Base-by-base conservation (phyloP, 306 rosid genomes). In the Prunus mume region DNA sequence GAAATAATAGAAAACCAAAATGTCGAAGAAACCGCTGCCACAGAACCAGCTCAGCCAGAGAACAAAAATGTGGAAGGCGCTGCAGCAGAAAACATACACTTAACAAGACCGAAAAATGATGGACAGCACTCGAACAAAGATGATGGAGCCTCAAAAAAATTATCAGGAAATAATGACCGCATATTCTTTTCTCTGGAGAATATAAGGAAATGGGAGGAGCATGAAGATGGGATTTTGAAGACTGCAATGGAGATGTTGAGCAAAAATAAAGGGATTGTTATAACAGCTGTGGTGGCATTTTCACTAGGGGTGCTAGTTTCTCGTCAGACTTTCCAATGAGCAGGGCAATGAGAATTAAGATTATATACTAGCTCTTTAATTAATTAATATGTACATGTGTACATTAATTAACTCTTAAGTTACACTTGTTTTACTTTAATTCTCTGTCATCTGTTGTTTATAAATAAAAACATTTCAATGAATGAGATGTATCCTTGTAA, bases 261-360 rank as follows among this genome's bases (percentile, higher is more conserved):
- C 4, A 76, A 78, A 49, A 86, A 89, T 88, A 90, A 79, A 83
- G 85, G 81, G 68, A 79, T 86, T 61, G 75, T 90, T 28, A 30
- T 83, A 27, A 79, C 94, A 46, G 94, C 93, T 28, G 61, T 82
- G 13, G 2, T 90, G 61, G 94, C 94, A 5, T 90, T 93, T 75
- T 86, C 93, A 20, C 61, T 93, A 24, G 93, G 93, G 70, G 3
- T 89, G 68, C 73, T 80, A 0, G 62, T 85, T 52, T 80, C 91
- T 80, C 82, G 75, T 1, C 65, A 79, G 43, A 38, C 43, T 72
- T 78, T 83, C 52, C 56, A 81, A 77, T 83, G 65, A 32, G 27
- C 41, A 25, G 54, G 71, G 54, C 5, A 46, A 32, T 76, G 78
- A 77, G 46, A 12, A 30, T 30, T 63, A 30, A 63, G 45, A 11